Evolutionary conservation across 805 yeast genomes (phyloP), one percentile per base, ranked within the genome.

Genomic region (Candida manassasensis): DNA sequence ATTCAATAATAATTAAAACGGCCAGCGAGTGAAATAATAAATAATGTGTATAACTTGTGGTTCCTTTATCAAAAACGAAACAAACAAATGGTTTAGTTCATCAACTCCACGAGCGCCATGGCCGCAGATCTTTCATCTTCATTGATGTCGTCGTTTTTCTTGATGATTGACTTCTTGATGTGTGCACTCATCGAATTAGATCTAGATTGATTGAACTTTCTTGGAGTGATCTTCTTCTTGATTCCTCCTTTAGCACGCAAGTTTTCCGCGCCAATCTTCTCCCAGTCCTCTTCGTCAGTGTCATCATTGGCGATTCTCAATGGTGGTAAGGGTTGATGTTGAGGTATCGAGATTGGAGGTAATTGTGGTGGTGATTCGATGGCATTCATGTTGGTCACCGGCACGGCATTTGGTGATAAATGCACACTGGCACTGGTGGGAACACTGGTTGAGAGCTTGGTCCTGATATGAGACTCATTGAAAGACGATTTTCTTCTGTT

Each of bases 231-330:
- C 35, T 37, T 28, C 16, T 40, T 46, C 47, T 42, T 45, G 32
- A 33, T 44, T 25, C 16, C 24, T 6, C 53, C 27, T 21, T 21
- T 30, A 5, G 34, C 46, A 30, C 84, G 63, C 37, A 87, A 63
- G 28, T 76, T 65, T 25, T 75, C 81, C 0, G 96, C 88, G 1
- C 97, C 97, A 36, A 89, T 81, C 0, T 87, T 63, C 42, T 80
- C 84, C 98, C 98, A 90, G 59, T 90, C 97, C 59, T 90, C 98
- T 53, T 90, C 97, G 57, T 90, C 98, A 0, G 98, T 90, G 50
- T 86, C 95, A 29, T 79, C 72, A 35, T 26, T 27, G 12, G 17
- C 8, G 25, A 16, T 29, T 29, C 19, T 29, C 8, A 29, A 15
- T n/a, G 16, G 32, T n/a, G 32, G 32, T 19, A 29, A 29, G 8